A percentile compares a stretch with the other conserved stretches of the same genome.
phyloP scores from a whole-genome alignment of 495 filamentous ascomycete genomes.

The Niebla homalea region DNA sequence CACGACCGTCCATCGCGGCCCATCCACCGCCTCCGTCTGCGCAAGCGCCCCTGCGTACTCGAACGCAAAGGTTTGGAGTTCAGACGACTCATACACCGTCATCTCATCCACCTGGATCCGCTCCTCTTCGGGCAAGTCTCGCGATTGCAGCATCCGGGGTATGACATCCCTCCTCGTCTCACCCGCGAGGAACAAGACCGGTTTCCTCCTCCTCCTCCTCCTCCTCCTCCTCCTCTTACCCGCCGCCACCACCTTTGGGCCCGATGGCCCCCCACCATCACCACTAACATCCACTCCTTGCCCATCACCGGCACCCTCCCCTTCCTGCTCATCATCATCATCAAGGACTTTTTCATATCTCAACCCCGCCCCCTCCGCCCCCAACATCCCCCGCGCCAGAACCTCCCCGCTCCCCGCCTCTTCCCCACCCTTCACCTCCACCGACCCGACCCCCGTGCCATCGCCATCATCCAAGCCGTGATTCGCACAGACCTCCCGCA shows the following conservation, averaged over 20 bases:
- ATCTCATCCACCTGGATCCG: constrained; percentile 59
- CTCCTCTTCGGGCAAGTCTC: constrained; percentile 23
- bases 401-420: constrained; percentile 72
- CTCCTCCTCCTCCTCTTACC: background rate
- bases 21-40: constrained; percentile 21
- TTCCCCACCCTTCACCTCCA: constrained; percentile 38
- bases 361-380: constrained; percentile 32
- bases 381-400: constrained; percentile 61
- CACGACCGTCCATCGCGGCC: constrained; percentile 67
- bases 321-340: constrained; percentile 28
- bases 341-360: constrained; percentile 29
- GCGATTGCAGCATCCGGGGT: constrained; percentile 56
- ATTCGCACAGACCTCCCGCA: constrained; percentile 31
- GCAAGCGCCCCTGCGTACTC: constrained; percentile 41
- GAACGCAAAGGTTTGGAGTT: constrained; percentile 57
- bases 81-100: constrained; percentile 73
- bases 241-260: no score
- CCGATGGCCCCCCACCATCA: no score
- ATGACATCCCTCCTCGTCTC: constrained; percentile 82
- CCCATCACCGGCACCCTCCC: constrained; percentile 28
- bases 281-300: constrained; percentile 37
- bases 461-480: constrained; percentile 21
- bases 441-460: constrained; percentile 26
- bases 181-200: constrained; percentile 74
- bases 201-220: constrained; percentile 25